A percentile compares a stretch with the other conserved stretches of the same genome.
phyloP scores from a whole-genome alignment of 495 filamentous ascomycete species.

The Neurospora sp. region DNA sequence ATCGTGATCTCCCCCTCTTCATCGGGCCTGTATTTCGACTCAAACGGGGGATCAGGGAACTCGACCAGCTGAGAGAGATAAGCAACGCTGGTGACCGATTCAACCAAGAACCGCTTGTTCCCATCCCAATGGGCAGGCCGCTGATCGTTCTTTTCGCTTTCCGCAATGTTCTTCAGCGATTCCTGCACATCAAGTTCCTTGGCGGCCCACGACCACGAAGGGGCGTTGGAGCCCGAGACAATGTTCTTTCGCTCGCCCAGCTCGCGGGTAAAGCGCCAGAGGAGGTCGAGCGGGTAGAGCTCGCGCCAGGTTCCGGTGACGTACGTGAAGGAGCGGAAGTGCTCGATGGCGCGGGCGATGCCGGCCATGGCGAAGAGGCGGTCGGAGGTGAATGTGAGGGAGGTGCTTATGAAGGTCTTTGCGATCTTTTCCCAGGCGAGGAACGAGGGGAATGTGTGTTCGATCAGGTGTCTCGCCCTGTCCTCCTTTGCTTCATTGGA shows the following conservation, averaged over 20 bases:
- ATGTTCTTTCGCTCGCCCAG: background rate
- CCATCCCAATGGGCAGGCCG: background rate
- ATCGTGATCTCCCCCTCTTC: background rate
- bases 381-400: conserved; percentile 11
- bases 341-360: conserved; percentile 9
- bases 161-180: background rate
- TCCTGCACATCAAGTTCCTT: background rate
- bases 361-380: conserved; percentile 15
- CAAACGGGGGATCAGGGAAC: background rate
- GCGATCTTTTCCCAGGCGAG: background rate
- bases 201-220: background rate
- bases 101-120: background rate
- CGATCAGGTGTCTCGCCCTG: background rate
- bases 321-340: conserved; percentile 7
- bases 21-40: background rate
- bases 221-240: background rate
- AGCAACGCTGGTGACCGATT: background rate
- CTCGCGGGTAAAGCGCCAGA: conserved; percentile 1
- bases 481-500: background rate
- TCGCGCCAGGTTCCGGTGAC: conserved; percentile 13
- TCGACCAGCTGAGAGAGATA: background rate
- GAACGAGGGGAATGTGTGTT: background rate
- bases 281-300: conserved; percentile 3
- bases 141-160: background rate
- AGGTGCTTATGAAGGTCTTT: background rate